A percentile compares a stretch with the other conserved stretches of the same genome.
These are phyloP conservation scores for Mucor mucedo DNA, from an alignment of 371 early-diverging fungal genomes.

Conservation along the genomic window DNA sequence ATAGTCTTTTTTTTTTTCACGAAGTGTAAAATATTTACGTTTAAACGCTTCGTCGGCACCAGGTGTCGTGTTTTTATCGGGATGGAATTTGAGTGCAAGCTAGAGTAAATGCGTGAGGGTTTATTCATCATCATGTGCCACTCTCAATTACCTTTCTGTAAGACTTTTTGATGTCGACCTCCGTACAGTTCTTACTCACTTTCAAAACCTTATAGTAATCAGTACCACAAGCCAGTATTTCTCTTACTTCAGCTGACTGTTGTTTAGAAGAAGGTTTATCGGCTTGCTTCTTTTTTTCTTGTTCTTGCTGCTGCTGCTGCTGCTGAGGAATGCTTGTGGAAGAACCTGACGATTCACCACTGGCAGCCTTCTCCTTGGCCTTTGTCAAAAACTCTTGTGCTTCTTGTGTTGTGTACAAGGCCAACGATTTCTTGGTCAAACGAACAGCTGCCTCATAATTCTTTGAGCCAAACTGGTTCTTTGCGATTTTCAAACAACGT, in stretches of 20 bases:
- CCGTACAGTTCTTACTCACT: conserved; percentile 79
- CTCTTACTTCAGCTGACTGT: conserved; percentile 80
- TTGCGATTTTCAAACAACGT: conserved; percentile 81
- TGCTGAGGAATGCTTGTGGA: conserved; percentile 5
- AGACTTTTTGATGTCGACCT: conserved; percentile 93
- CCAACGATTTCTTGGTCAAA: conserved; percentile 82
- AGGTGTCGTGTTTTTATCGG: conserved; percentile 96
- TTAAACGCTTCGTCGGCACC: conserved; percentile 98
- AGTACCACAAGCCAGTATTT: conserved; percentile 71
- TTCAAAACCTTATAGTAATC: conserved; percentile 93
- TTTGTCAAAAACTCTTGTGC: conserved; percentile 65
- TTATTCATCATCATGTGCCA: neutral
- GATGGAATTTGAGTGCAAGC: conserved; percentile 96
- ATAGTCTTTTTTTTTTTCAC: neutral
- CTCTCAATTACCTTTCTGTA: conserved; percentile 81
- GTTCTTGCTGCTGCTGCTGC: neutral
- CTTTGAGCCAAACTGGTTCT: conserved; percentile 66
- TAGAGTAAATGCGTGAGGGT: conserved; percentile 25
- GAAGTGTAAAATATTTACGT: conserved; percentile 70
- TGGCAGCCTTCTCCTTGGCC: conserved; percentile 47
- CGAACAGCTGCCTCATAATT: conserved; percentile 78
- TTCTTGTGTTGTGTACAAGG: conserved; percentile 76
- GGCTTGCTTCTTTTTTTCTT: conserved; percentile 4
- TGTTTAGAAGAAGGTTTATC: conserved; percentile 73
- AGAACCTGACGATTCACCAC: neutral